Percentiles rank a stretch among this genome's conserved stretches.
These are phyloP conservation scores for Mucor plumbeus DNA, from an alignment of 371 early-diverging fungal species.

Conservation along the genomic window DNA sequence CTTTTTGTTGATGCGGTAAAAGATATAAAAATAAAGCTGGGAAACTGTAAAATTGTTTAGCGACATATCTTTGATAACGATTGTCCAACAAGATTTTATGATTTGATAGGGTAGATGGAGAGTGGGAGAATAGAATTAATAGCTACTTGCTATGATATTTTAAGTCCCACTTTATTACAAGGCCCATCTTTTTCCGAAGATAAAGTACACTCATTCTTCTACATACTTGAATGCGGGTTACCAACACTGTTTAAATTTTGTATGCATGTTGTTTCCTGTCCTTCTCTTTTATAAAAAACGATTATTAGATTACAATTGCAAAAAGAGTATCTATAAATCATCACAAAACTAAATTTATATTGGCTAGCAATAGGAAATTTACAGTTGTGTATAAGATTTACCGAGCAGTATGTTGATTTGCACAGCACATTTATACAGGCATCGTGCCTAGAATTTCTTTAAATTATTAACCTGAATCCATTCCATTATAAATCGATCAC, in stretches of 20 bases:
- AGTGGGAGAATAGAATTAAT: background rate
- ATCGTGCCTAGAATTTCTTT: background rate
- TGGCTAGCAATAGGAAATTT: background rate
- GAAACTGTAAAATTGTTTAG: slow-evolving; percentile 4
- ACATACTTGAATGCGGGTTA: background rate
- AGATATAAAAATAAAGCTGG: background rate
- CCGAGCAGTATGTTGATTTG: background rate
- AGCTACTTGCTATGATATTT: background rate
- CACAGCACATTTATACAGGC: background rate
- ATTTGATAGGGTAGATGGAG: background rate
- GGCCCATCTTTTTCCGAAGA: background rate
- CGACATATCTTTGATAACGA: background rate
- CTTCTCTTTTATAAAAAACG: background rate
- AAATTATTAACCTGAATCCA: background rate
- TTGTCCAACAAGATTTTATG: background rate
- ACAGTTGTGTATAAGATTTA: background rate
- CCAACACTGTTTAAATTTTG: background rate
- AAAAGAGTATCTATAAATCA: background rate
- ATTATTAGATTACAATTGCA: background rate
- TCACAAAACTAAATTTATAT: no score
- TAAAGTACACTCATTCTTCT: background rate
- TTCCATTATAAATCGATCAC: background rate
- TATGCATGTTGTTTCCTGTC: background rate
- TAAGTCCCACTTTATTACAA: slow-evolving; percentile 1
- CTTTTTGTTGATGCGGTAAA: background rate